These are phyloP conservation scores for Hypoxylon sp. DNA, from an alignment of 2,329 filamentous ascomycete genomes.

Conservation along the genomic window DNA sequence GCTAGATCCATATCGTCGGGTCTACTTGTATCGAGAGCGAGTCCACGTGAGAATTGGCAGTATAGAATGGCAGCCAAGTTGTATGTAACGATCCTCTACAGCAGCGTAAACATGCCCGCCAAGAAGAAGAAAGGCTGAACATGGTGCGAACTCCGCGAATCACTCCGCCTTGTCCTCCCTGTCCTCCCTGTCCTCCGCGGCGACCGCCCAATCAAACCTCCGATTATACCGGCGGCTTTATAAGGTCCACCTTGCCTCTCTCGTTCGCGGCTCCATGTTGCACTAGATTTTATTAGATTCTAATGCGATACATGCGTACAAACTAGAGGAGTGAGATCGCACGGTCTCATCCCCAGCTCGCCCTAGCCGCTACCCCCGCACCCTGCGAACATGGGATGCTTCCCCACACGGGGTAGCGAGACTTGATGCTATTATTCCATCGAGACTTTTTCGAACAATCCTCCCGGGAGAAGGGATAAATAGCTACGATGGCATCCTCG, in stretches of 20 bases:
- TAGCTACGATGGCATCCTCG: constrained; percentile 16
- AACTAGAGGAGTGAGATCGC: constrained; percentile 4
- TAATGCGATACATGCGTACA: constrained; percentile 3
- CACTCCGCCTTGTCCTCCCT: too few species aligned
- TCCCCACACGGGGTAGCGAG: constrained; percentile 27
- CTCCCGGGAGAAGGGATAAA: constrained; percentile 17
- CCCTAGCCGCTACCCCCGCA: constrained; percentile 27
- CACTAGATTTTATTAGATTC: constrained; percentile 8
- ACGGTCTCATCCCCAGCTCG: constrained; percentile 10
- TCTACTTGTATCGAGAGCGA: constrained; percentile 11
- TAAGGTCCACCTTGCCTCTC: background rate
- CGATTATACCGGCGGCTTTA: too few species aligned
- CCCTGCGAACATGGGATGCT: constrained; percentile 3
- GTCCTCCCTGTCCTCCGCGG: too few species aligned
- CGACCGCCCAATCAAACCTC: background rate
- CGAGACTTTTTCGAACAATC: background rate
- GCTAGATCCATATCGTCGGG: constrained; percentile 14
- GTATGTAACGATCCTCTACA: background rate
- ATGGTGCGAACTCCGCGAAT: too few species aligned
- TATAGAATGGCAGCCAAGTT: constrained; percentile 2
- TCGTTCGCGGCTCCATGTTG: constrained; percentile 5
- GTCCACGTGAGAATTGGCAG: constrained; percentile 10
- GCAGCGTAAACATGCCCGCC: constrained; percentile 11
- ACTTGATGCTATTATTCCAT: constrained; percentile 10
- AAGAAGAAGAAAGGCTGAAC: constrained; percentile 21